Evolutionary conservation across 1,139 yeast genomes (phyloP), one percentile per base, ranked within the genome.

Genomic region (Chernovozyma sophiae-reginae): DNA sequence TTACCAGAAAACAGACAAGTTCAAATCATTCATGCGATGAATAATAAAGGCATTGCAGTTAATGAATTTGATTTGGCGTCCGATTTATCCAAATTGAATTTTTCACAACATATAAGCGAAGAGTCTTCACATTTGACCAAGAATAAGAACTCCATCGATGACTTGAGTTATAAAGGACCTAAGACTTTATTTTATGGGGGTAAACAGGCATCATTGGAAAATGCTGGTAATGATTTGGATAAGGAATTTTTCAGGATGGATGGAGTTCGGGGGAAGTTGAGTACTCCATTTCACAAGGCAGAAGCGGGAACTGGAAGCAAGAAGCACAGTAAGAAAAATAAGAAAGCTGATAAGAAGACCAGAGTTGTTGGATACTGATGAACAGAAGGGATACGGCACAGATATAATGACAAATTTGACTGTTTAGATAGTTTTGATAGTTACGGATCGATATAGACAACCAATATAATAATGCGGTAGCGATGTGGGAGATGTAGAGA

Each of bases 291-390:
- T 72, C 96, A 89, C 56, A 72, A 73, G 52, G 68, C 61, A 36
- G 55, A 46, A 35, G 53, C 46, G 10, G 62, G 52, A 4, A 60
- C 50, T 16, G 54, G 55, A 20, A 65, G 65, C 23, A 87, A 86
- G 71, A 86, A 86, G 60, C 94, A 86, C 56, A 76, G 79, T 55
- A 87, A 89, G 66, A 82, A 80, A 62, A 80, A 80, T 52, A 85
- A 81, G 60, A 85, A 82, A 62, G 70, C 70, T 36, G 76, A 69
- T n/a, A 70, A 68, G 55, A 70, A 69, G 55, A 49, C 53, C 28
- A 55, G 74, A 47, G 73, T 68, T 19, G 70, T 63, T 25, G 71
- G 66, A 22, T 65, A 64, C 48, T 66, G 55, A 38, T 23, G 25
- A 23, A n/a, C 11, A 23, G 25, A 23, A n/a, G n/a, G n/a, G n/a